A percentile compares a stretch with the other conserved stretches of the same genome.
These are phyloP conservation scores for Plenodomus lindquistii DNA, from an alignment of 2,329 filamentous ascomycete species.

Conservation along the genomic window DNA sequence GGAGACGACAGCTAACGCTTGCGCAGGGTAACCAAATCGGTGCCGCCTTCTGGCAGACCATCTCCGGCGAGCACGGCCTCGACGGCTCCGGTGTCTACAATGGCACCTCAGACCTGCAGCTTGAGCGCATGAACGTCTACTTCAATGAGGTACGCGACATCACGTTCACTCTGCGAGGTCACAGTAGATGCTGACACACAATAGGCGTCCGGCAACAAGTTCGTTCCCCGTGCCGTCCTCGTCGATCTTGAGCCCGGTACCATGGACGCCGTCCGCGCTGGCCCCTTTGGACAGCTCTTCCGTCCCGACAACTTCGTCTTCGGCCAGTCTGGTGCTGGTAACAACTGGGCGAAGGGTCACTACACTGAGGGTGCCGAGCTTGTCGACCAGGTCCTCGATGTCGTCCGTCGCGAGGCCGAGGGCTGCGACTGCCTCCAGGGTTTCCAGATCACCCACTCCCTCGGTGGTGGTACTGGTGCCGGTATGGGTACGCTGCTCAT, in stretches of 20 bases:
- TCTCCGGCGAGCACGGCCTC: constrained; percentile 80
- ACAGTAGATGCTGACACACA: constrained; percentile 24
- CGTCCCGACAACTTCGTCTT: constrained; percentile 99
- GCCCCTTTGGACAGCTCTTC: constrained; percentile 98
- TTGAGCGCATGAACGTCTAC: constrained; percentile 99
- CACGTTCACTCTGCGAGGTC: constrained; percentile 3
- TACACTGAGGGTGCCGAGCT: constrained; percentile 99
- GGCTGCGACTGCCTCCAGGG: constrained; percentile 99
- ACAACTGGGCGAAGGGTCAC: constrained; percentile 99
- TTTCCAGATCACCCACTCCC: constrained; percentile 99
- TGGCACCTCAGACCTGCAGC: constrained; percentile 96
- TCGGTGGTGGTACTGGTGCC: constrained; percentile 99
- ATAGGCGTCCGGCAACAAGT: constrained; percentile 96
- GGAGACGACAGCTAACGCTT: constrained; percentile 33
- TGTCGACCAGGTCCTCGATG: constrained; percentile 96
- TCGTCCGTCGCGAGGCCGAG: constrained; percentile 98
- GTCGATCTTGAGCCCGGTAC: constrained; percentile 99
- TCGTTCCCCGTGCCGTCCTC: constrained; percentile 97
- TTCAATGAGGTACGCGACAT: constrained; percentile 78
- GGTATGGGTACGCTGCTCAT: constrained; percentile 99
- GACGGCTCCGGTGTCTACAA: constrained; percentile 98
- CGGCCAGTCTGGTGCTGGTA: constrained; percentile 98
- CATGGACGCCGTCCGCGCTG: constrained; percentile 98
- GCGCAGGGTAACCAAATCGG: constrained; percentile 98
- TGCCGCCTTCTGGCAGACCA: constrained; percentile 92